Percentiles rank a stretch among this genome's conserved stretches.
These are phyloP conservation scores for Penicillium herquei DNA, from an alignment of 495 filamentous ascomycete genomes.

Conservation along the genomic window DNA sequence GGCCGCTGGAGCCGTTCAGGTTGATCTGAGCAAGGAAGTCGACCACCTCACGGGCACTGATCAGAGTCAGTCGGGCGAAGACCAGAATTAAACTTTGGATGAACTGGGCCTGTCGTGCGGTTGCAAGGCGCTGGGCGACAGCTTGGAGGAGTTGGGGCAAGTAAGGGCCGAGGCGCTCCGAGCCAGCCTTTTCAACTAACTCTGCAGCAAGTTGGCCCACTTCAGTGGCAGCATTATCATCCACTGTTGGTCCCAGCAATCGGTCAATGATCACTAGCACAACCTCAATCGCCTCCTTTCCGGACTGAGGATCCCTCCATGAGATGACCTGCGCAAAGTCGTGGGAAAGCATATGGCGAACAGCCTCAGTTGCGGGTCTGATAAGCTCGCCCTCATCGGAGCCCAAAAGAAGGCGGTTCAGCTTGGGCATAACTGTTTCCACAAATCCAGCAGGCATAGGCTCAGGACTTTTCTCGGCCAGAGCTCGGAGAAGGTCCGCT, in stretches of 20 bases:
- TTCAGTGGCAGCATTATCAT: slow-evolving; percentile 91
- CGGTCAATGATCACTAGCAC: slow-evolving; percentile 90
- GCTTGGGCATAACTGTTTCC: slow-evolving; percentile 77
- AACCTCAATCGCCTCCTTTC: slow-evolving; percentile 83
- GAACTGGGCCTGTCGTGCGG: slow-evolving; percentile 76
- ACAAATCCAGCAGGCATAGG: slow-evolving; percentile 88
- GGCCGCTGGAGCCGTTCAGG: slow-evolving; percentile 67
- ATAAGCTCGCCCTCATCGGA: slow-evolving; percentile 82
- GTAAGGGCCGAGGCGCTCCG: slow-evolving; percentile 84
- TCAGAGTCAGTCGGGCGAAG: slow-evolving; percentile 84
- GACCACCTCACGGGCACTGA: slow-evolving; percentile 83
- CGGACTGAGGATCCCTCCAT: slow-evolving; percentile 69
- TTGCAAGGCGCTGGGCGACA: slow-evolving; percentile 81
- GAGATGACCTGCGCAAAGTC: slow-evolving; percentile 83
- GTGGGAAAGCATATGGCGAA: slow-evolving; percentile 83
- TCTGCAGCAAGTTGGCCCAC: slow-evolving; percentile 93
- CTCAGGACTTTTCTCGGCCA: slow-evolving; percentile 75
- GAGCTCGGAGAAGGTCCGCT: slow-evolving; percentile 74
- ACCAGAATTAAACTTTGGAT: slow-evolving; percentile 93
- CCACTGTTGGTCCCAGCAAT: slow-evolving; percentile 75
- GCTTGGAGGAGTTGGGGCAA: slow-evolving; percentile 85
- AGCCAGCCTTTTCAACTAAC: slow-evolving; percentile 89
- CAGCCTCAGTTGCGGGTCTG: slow-evolving; percentile 77
- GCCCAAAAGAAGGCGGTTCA: slow-evolving; percentile 75
- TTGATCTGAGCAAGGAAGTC: slow-evolving; percentile 84